These are phyloP conservation scores for Penicillium riverlandense DNA, from an alignment of 495 filamentous ascomycete genomes.

Conservation along the genomic window DNA sequence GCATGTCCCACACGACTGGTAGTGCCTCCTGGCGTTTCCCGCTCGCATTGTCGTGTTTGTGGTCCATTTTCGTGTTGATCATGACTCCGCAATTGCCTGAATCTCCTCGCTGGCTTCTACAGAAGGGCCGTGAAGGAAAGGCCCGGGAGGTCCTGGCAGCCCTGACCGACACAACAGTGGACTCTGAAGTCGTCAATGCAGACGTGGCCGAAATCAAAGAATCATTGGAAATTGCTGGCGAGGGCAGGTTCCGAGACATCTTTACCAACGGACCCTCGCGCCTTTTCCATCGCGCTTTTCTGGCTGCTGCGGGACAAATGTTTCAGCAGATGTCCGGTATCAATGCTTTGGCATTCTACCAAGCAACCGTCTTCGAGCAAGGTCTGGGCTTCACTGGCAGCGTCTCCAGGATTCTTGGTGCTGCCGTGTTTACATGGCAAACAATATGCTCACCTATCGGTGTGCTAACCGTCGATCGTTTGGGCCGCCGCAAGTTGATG, in stretches of 20 bases:
- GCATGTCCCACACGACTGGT: constrained; percentile 27
- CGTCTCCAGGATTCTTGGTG: constrained; percentile 21
- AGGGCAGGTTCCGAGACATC: constrained; percentile 12
- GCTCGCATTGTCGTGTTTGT: constrained; percentile 48
- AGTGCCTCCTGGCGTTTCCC: constrained; percentile 38
- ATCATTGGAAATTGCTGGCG: constrained; percentile 22
- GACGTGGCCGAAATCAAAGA: constrained; percentile 29
- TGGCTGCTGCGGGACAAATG: constrained; percentile 19
- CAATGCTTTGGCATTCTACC: constrained; percentile 28
- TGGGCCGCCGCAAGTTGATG: constrained; percentile 48
- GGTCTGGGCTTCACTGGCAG: constrained; percentile 18
- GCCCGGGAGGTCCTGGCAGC: constrained; percentile 33
- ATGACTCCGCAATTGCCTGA: constrained; percentile 56
- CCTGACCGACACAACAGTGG: constrained; percentile 13
- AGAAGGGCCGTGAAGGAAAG: constrained; percentile 44
- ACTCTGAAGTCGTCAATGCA: constrained; percentile 13
- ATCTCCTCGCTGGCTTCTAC: constrained; percentile 53
- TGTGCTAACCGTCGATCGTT: constrained; percentile 46
- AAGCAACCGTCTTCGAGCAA: constrained; percentile 27
- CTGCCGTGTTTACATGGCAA: constrained; percentile 43
- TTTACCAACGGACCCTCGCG: constrained; percentile 19
- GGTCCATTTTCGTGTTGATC: constrained; percentile 50
- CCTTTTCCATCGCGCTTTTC: constrained; percentile 22
- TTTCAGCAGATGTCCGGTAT: constrained; percentile 32
- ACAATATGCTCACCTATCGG: constrained; percentile 40